Evolutionary conservation across 768 basidiomycete species (phyloP).

Genomic region (Baorangia bicolor): DNA sequence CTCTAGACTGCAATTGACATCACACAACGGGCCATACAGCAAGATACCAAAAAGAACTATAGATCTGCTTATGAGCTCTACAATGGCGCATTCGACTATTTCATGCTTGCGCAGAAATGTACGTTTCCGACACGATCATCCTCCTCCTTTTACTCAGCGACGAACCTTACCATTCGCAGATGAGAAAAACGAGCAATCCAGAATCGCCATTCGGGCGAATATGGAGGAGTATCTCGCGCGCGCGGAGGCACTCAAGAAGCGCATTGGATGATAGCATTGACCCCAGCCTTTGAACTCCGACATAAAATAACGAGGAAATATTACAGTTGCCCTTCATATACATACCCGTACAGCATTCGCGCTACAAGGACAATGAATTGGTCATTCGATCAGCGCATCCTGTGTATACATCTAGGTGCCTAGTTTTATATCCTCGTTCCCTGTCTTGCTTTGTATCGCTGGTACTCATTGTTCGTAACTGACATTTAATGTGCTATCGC

Average conservation of each 20-base stretch:
- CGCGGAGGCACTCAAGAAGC: constrained; percentile 85
- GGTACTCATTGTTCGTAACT: too few relatives aligned
- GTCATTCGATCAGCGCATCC: too few relatives aligned
- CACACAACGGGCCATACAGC: constrained; percentile 84
- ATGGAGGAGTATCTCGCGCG: constrained; percentile 87
- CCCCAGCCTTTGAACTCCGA: too few relatives aligned
- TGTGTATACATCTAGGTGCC: too few relatives aligned
- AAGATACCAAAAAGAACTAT: constrained; percentile 88
- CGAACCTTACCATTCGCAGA: constrained; percentile 25
- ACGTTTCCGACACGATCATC: neutral
- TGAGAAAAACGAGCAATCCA: constrained; percentile 91
- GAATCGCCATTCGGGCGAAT: constrained; percentile 77
- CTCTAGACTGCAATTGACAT: constrained; percentile 81
- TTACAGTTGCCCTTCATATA: too few relatives aligned
- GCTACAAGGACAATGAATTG: too few relatives aligned
- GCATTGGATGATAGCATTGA: neutral
- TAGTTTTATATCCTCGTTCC: too few relatives aligned
- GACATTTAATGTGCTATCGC: too few relatives aligned
- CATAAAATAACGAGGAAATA: too few relatives aligned
- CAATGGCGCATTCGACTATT: constrained; percentile 92
- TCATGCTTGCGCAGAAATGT: constrained; percentile 96
- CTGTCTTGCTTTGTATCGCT: too few relatives aligned
- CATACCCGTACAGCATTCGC: too few relatives aligned
- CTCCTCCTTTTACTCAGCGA: neutral
- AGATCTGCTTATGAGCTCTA: constrained; percentile 89